Base-by-base conservation (phyloP, 2,329 filamentous ascomycete genomes). In the Colletotrichum liaoningense region DNA sequence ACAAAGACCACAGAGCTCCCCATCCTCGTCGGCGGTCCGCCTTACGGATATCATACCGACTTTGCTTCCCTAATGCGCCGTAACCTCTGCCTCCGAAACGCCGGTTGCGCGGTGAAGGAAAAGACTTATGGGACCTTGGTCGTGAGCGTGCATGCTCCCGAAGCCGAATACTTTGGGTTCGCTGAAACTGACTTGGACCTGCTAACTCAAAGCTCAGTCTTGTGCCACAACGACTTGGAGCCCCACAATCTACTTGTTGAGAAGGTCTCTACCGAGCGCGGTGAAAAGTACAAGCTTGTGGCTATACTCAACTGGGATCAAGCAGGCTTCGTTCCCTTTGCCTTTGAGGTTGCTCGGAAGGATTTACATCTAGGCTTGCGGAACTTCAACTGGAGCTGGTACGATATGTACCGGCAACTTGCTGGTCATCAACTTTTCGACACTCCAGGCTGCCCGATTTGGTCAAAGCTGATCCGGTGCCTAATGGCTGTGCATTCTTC, bases 141-240 rank as follows among this genome's bases (percentile, higher is more conserved):
- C 0, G 26, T 65, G 38, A 14, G 28, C 8, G 8, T 38, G 8
- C 4, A 30, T 5, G 5, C 19, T 7, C 22, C 56, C 4, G 4
- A 30, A 1, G 42, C 7, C 4, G 14, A 16, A 2, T 4, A 19
- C 3, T 38, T 71, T 19, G n/a, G 30, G 22, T 73, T 73, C 56
- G 42, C 67, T 1, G 35, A 38, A 1, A 56, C 69, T 1, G 26
- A 73, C 35, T 60, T 73, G 9, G 35, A 42, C 1, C 5, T 62
- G 11, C 55, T 73, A 1, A n/a, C 16, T 5, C 5, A 66, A 0
- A 33, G 14, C 30, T 30, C 52, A 8, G 60, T n/a, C 2, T 12
- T 73, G 12, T 71, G 71, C 5, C 71, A 73, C 38, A 70, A 73
- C 46, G 38, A 71, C 33, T n/a, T 73, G 14, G 67, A 73, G 5